Conservation (phyloP, 2,329 filamentous ascomycete species). For the Fragosphaeria purpurea region DNA sequence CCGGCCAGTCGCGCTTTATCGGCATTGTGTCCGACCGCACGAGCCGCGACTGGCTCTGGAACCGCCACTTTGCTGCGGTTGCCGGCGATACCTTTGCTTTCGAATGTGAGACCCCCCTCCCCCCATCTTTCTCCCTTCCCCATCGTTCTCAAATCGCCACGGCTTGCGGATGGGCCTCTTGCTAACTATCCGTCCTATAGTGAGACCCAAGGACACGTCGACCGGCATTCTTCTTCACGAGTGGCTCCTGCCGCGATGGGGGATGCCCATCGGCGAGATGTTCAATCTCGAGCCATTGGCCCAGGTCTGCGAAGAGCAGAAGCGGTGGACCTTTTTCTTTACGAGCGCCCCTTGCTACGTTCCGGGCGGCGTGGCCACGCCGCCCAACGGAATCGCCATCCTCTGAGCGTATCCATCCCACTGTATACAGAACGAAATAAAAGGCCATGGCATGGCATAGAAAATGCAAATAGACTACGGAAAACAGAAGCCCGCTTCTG, state of each 20-base stretch:
- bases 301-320: slow-evolving; percentile 39
- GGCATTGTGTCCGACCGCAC: too few relatives aligned
- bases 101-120: slow-evolving; percentile 1
- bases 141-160: too few relatives aligned
- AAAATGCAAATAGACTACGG: too few relatives aligned
- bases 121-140: too few relatives aligned
- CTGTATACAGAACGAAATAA: too few relatives aligned
- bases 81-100: slow-evolving; percentile 39
- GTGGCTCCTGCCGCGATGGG: slow-evolving; percentile 41
- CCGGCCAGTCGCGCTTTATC: too few relatives aligned
- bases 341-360: slow-evolving; percentile 50
- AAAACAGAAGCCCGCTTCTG: too few relatives aligned
- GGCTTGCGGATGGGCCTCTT: too few relatives aligned
- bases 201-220: too few relatives aligned
- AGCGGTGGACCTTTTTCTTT: slow-evolving; percentile 51
- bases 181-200: neutral
- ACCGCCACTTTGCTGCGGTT: slow-evolving; percentile 57
- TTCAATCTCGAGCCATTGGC: slow-evolving; percentile 45
- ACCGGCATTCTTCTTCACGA: slow-evolving; percentile 27
- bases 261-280: slow-evolving; percentile 45
- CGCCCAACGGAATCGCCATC: slow-evolving; percentile 38
- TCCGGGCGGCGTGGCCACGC: slow-evolving; percentile 38
- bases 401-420: slow-evolving; percentile 19
- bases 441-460: too few relatives aligned
- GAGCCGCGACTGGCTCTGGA: slow-evolving; percentile 52